Conservation (phyloP, 495 filamentous ascomycete species). For the Annulohypoxylon moriforme region DNA sequence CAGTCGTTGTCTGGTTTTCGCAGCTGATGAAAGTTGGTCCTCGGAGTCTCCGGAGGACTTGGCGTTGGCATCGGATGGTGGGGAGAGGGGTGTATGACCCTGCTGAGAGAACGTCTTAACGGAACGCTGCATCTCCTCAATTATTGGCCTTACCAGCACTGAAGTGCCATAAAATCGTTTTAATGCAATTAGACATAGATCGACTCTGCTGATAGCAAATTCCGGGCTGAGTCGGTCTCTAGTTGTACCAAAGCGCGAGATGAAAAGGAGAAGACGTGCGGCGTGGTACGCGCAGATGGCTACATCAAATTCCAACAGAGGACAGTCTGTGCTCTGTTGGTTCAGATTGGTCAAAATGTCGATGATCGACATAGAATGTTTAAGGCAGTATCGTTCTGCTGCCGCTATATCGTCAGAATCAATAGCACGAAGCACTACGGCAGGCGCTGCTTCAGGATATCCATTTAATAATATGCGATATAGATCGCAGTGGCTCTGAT, state of each 20-base stretch:
- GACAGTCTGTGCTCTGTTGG: slow-evolving; percentile 26
- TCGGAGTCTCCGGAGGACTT: background rate
- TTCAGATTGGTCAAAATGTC: slow-evolving; percentile 29
- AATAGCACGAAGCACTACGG: slow-evolving; percentile 15
- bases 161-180: slow-evolving; percentile 33
- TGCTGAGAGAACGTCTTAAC: slow-evolving; percentile 16
- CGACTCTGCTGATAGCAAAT: slow-evolving; percentile 33
- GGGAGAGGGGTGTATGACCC: slow-evolving; percentile 2
- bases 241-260: slow-evolving; percentile 32
- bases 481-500: slow-evolving; percentile 34
- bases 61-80: background rate
- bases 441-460: slow-evolving; percentile 33
- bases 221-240: slow-evolving; percentile 22
- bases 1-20: slow-evolving; percentile 25
- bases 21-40: slow-evolving; percentile 19
- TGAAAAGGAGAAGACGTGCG: slow-evolving; percentile 29
- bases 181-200: slow-evolving; percentile 31
- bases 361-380: slow-evolving; percentile 29
- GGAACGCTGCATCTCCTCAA: slow-evolving; percentile 32
- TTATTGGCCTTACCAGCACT: slow-evolving; percentile 22
- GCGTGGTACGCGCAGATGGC: slow-evolving; percentile 38
- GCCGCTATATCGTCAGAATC: slow-evolving; percentile 1
- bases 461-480: slow-evolving; percentile 31
- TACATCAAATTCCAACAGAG: slow-evolving; percentile 34
- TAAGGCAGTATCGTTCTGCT: slow-evolving; percentile 26